Base-by-base conservation (phyloP, 495 filamentous ascomycete genomes). In the Aspergillus cristatus region DNA sequence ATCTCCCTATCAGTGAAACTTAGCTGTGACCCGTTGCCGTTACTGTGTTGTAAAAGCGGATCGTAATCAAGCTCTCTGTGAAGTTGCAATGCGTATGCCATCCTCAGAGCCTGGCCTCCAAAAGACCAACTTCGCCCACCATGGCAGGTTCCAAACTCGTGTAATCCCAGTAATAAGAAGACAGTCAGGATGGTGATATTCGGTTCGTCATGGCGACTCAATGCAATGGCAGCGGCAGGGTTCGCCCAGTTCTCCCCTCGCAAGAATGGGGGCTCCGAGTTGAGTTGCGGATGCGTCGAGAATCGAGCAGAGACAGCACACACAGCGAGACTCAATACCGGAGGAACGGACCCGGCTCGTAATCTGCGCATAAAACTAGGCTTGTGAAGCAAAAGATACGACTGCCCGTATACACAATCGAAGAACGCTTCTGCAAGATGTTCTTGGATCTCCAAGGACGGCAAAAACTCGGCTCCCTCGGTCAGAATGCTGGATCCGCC, bases 61-160 rank as follows among this genome's bases (percentile, higher is more conserved):
- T 96, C 89, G 42, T 84, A 75, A 38, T 91, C 88, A n/a, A 93
- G 69, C 58, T 98, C 90, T 58, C 82, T 82, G 56, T 98, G 91
- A 28, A 98, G 67, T 49, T 96, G 91, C 28, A 98, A 66, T 13
- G 91, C 90, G 63, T 93, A 95, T 13, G 89, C 91, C 91, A 96
- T 98, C 29, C 91, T 72, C 50, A 91, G 85, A 14, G 91, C 91
- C 65, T 94, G 89, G 1, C 91, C 91, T 26, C 87, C 86, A 46
- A 94, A 75, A 34, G 91, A 85, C 91, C 91, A 98, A 52, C 87
- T 94, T 42, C 89, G 73, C 8, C 91, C 90, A 42, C 91, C 91
- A 55, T 96, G 89, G 54, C 91, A 96, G 30, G 91, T 96, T 18
- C 91, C 91, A 48, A 98, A 95, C 50, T 94, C 89, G 52, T 98